Percentiles rank a stretch among this genome's conserved stretches.
Conservation (phyloP, 257 asterid species). For the Eustoma russellianum region DNA sequence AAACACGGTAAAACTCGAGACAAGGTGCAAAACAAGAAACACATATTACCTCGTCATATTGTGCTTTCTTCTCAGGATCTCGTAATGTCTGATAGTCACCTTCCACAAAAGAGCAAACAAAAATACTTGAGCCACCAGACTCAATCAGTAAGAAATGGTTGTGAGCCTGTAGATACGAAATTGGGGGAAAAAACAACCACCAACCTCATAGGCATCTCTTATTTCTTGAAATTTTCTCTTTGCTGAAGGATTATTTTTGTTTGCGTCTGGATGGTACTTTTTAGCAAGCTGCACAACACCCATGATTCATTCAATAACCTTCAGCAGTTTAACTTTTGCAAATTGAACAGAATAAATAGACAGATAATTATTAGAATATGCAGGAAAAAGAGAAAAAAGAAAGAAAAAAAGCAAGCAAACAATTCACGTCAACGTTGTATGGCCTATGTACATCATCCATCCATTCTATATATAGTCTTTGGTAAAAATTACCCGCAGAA, state of each 20-base stretch:
- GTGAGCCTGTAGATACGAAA: slow-evolving; percentile 14
- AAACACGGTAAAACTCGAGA: background rate
- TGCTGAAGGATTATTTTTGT: slow-evolving; percentile 72
- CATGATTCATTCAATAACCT: background rate
- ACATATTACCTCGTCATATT: slow-evolving; percentile 63
- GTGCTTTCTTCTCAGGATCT: slow-evolving; percentile 70
- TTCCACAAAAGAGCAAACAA: slow-evolving; percentile 29
- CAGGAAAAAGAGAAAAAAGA: too few relatives aligned
- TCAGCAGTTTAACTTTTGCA: background rate
- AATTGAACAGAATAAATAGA: background rate
- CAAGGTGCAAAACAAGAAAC: slow-evolving; percentile 7
- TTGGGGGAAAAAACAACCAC: slow-evolving; percentile 14
- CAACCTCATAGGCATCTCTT: slow-evolving; percentile 95
- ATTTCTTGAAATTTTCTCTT: slow-evolving; percentile 91
- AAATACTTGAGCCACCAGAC: slow-evolving; percentile 7
- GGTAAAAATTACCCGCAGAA: too few relatives aligned
- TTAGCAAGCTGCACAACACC: slow-evolving; percentile 65
- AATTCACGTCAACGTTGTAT: background rate
- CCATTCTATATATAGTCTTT: too few relatives aligned
- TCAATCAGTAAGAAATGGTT: slow-evolving; percentile 11
- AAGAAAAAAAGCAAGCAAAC: too few relatives aligned
- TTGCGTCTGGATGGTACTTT: slow-evolving; percentile 94
- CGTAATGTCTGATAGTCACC: slow-evolving; percentile 66
- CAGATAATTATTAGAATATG: too few relatives aligned
- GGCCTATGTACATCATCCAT: background rate